phyloP scores from a whole-genome alignment of 2,329 filamentous ascomycete species.

The Beauveria australis region DNA sequence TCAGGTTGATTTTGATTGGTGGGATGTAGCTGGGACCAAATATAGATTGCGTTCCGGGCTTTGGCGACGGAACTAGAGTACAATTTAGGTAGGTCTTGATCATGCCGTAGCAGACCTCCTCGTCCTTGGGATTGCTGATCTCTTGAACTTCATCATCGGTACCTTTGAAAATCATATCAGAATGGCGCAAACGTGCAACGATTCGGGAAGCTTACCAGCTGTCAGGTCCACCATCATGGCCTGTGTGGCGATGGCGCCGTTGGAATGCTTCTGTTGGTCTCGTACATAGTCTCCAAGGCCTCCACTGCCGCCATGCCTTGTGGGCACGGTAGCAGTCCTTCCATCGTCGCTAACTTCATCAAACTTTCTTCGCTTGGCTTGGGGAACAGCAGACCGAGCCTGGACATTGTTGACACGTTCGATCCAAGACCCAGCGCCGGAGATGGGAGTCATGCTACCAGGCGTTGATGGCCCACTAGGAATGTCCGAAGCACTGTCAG shows the following conservation, averaged over 20 bases:
- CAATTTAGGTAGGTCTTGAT: slow-evolving; percentile 62
- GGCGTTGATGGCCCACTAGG: slow-evolving; percentile 27
- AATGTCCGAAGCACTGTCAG: slow-evolving; percentile 25
- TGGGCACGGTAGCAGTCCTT: slow-evolving; percentile 23
- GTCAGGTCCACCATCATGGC: slow-evolving; percentile 51
- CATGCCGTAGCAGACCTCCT: slow-evolving; percentile 76
- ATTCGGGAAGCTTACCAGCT: slow-evolving; percentile 29
- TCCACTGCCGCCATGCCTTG: slow-evolving; percentile 40
- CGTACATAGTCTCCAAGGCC: slow-evolving; percentile 60
- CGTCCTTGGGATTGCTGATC: slow-evolving; percentile 50
- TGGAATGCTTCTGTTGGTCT: slow-evolving; percentile 43
- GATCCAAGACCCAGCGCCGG: slow-evolving; percentile 54
- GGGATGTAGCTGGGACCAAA: slow-evolving; percentile 58
- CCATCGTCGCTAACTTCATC: slow-evolving; percentile 36
- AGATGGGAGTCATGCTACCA: slow-evolving; percentile 16
- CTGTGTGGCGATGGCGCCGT: slow-evolving; percentile 19
- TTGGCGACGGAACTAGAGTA: slow-evolving; percentile 59
- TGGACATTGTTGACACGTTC: slow-evolving; percentile 71
- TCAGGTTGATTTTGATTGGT: slow-evolving; percentile 63
- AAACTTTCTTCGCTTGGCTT: slow-evolving; percentile 59
- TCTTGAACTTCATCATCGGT: slow-evolving; percentile 51
- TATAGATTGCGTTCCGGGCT: slow-evolving; percentile 51
- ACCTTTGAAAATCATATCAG: slow-evolving; percentile 16
- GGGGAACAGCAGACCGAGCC: slow-evolving; percentile 48
- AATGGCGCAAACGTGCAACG: slow-evolving; percentile 16